These are phyloP conservation scores for Tieghemostelium lacteum DNA, from an alignment of 78 protist species.

Conservation along the genomic window DNA sequence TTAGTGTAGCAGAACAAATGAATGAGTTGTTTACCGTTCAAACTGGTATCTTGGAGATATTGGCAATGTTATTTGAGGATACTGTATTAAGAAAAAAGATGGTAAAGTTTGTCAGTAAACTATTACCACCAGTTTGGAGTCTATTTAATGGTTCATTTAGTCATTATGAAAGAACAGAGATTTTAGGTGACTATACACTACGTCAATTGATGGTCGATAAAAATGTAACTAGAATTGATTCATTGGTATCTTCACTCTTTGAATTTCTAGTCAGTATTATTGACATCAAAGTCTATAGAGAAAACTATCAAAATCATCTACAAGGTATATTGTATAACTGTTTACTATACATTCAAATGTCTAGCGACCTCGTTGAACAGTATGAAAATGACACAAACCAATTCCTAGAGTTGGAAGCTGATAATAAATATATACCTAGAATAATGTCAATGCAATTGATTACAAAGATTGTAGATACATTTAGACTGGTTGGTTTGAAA, in stretches of 20 bases:
- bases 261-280: conserved; percentile 18
- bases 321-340: neutral
- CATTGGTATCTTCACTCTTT: conserved; percentile 5
- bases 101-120: neutral
- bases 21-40: conserved; percentile 24
- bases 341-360: conserved; percentile 13
- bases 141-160: conserved; percentile 15
- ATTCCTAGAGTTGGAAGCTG: conserved; percentile 36
- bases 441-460: neutral
- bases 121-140: conserved; percentile 34
- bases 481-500: neutral
- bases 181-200: neutral
- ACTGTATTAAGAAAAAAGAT: conserved; percentile 3
- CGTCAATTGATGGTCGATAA: neutral
- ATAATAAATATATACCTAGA: conserved; percentile 10
- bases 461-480: neutral
- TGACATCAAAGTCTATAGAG: neutral
- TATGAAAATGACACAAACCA: conserved; percentile 18
- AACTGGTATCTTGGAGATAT: conserved; percentile 9
- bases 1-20: neutral
- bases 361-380: neutral
- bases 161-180: conserved; percentile 26
- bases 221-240: conserved; percentile 22
- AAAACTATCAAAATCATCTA: neutral
- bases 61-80: neutral